Evolutionary conservation across 2,329 filamentous ascomycete species (phyloP), one percentile per base, ranked within the genome.

Genomic region (Xylogone sp.): DNA sequence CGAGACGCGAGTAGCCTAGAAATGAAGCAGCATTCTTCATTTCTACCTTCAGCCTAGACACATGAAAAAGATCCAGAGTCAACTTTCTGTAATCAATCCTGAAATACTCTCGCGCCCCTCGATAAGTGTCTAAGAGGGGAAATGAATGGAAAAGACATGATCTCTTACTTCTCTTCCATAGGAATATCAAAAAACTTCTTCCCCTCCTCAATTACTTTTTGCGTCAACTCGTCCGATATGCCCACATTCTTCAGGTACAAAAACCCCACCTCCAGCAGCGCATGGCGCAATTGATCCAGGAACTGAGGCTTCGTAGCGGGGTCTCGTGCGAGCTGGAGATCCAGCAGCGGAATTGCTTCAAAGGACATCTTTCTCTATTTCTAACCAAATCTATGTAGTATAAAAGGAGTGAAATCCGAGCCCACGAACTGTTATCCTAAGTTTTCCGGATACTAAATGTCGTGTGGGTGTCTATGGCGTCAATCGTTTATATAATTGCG

Each of bases 191-290:
- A 96, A 69, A 96, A 94, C 0, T 71, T 75, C 49, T 81, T 82
- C 43, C 87, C 88, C 62, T 90, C 78, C 2, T 71, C 62, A 49
- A 90, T 83, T 21, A 93, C 88, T 55, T 78, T 69, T 21, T 79
- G 64, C 59, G 88, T 83, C 48, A 93, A 71, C 39, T 79, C 73
- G 16, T 85, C 78, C 4, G 86, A 75, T 47, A 93, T 83, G 20
- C 86, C 87, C 2, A 88, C 85, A 63, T 95, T 91, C 64, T 85
- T 86, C 55, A 96, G 79, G 64, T 96, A 96, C 20, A 95, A 69
- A 63, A 96, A 96, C 1, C 90, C 90, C n/a, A 95, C 88, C 66
- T 93, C 87, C 62, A 96, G 81, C 27, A 96, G 72, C 0, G 89
- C 88, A 68, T 87, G 75, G 16, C 87, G 86, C 27, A 96, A 77